Evolutionary conservation across 2,329 filamentous ascomycete species (phyloP), one percentile per base, ranked within the genome.

Genomic region (Penicillium sp.): DNA sequence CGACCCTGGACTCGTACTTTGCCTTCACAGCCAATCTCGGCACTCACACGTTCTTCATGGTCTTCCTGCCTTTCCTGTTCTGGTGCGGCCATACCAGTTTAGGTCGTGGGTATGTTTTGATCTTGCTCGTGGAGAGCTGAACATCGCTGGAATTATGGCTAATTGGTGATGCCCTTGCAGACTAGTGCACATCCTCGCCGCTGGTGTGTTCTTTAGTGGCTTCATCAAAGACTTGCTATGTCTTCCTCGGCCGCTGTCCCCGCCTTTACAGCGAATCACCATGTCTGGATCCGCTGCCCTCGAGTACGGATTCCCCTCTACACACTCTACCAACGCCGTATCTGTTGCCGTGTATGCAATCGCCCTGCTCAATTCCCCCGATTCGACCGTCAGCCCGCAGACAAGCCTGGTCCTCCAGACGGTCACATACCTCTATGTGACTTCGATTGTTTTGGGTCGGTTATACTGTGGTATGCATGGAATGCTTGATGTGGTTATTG

Each of bases 401-500:
- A 81, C 84, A 1, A 87, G 84, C 63, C 59, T 86, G 3, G 74
- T 81, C 4, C 77, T 96, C 25, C 89, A 94, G 69, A 73, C 75
- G 5, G 73, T 90, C 6, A 86, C 88, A 40, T 95, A 94, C 73
- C 87, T 90, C 64, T 99, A 97, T 70, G 90, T 90, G 31, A 77
- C 85, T 12, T 97, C 93, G 25, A 97, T 99, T 68, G 84, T 97
- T 40, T 79, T 97, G 59, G 94, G 94, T 6, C 86, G 94, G 20
- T 80, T 99, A 33, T 97, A 99, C 77, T 99, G 94, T 70, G 94
- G 94, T 58, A 99, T 99, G 94, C 94, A 99, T 75, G 94, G 94
- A 11, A 96, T 97, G 75, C 81, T 94, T 42, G 94, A 99, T 73
- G 92, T 97, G 23, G 76, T 94, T 14, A 74, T 94, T 54, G 94